These are phyloP conservation scores for Hypoxylon cercidicola DNA, from an alignment of 495 filamentous ascomycete genomes.

Conservation along the genomic window DNA sequence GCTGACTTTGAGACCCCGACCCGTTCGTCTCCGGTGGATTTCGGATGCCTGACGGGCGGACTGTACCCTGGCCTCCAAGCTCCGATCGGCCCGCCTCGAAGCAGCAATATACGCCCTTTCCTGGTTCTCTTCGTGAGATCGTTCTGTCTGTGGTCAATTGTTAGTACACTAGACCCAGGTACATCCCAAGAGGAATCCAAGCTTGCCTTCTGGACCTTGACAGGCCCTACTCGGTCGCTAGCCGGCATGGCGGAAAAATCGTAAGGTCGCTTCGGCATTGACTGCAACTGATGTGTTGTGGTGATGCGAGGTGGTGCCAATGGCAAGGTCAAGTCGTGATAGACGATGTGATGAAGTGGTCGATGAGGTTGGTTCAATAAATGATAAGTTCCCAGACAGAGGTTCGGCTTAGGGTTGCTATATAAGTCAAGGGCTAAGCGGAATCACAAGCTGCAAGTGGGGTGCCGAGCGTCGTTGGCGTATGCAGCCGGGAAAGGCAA, in stretches of 20 bases:
- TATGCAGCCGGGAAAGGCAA: conserved; percentile 35
- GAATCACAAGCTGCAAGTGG: conserved; percentile 23
- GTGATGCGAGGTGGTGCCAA: neutral
- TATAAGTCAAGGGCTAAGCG: conserved; percentile 13
- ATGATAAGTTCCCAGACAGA: neutral
- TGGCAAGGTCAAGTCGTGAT: neutral
- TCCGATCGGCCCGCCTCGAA: conserved; percentile 89
- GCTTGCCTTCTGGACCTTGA: conserved; percentile 45
- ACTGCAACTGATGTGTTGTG: neutral
- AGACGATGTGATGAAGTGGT: neutral
- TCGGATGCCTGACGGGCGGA: conserved; percentile 89
- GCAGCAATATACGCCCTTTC: conserved; percentile 96
- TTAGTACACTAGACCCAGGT: neutral
- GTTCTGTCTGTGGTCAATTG: conserved; percentile 62
- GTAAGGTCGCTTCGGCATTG: conserved; percentile 44
- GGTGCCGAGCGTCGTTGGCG: conserved; percentile 37
- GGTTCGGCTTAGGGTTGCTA: neutral
- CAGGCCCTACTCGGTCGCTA: conserved; percentile 28
- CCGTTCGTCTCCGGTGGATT: conserved; percentile 90
- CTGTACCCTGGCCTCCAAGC: conserved; percentile 87
- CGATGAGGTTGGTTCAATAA: too few relatives aligned
- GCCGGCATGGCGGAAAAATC: conserved; percentile 34
- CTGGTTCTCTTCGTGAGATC: conserved; percentile 90
- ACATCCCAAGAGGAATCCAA: neutral
- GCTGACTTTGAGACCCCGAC: conserved; percentile 82